Evolutionary conservation across 1,139 yeast species (phyloP), one percentile per base, ranked within the genome.

Genomic region (Geotrichum reessii): DNA sequence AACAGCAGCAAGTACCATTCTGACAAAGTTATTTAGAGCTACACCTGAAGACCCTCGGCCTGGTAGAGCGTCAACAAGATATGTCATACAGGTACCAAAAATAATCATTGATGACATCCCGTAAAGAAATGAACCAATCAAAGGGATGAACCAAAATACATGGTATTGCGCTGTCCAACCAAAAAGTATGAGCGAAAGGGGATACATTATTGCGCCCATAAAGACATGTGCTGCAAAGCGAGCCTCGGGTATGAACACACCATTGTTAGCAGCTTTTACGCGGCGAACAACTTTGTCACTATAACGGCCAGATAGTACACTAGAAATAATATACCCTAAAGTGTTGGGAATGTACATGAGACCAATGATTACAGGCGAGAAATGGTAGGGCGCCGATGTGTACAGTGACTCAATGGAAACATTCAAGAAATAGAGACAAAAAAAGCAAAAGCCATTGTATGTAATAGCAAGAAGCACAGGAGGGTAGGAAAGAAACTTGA

Each of bases 11-110:
- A 87, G 74, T 0, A 83, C 74, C 77, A 84, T 87, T 66, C 96
- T 78, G 47, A 86, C 76, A 61, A 90, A 78, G 67, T 89, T 90
- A 67, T 87, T 89, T 59, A 90, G 71, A 0, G 96, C 96, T 50
- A 89, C 89, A 0, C 95, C 96, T 0, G 95, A 87, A 4, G 96
- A 92, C 47, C 96, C 96, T 66, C 86, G 80, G 0, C 96, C 96
- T 0, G 96, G 96, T 55, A 90, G 76, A 0, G 91, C 83, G 69
- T 90, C 96, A 1, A 90, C 92, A 60, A 90, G 74, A 69, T 88
- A 90, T 0, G 96, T 88, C 3, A 86, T 82, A 0, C 91, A 85
- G 8, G 89, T 83, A 1, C 95, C 95, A 63, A 88, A 87, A 7
- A 87, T 83, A 72, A 89, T 81, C 95, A 89, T 87, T 25, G 90